Base-by-base conservation (phyloP, 2,329 filamentous ascomycete genomes). In the Microascus cirrosus region DNA sequence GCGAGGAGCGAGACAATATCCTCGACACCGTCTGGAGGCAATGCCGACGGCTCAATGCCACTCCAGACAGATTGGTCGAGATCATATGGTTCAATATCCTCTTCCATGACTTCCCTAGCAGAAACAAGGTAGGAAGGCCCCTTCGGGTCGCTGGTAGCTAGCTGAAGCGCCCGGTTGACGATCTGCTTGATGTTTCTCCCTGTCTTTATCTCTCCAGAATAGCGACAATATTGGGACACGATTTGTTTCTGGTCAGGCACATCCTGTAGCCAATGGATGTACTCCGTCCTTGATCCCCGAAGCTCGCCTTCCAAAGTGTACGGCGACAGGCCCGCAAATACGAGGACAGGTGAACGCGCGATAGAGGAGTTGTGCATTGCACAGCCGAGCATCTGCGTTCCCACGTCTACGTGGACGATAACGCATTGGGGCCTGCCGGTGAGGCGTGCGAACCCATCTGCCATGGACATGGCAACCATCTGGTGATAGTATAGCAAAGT, bases 381-480 rank as follows among this genome's bases (percentile, higher is more conserved):
- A 2, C 86, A 86, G 28, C 83, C 88, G 1, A 93, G 78, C 7
- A 84, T 88, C 69, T 92, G 89, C 0, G 89, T 93, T 28, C 89
- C 89, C n/a, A 92, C 88, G 63, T 93, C 88, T 59, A 92, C 88
- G 65, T 92, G 88, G 1, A 92, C 81, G 61, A 92, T 86, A 13
- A 92, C 88, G 60, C 82, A 86, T 70, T 92, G 88, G 0, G 87
- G 86, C 63, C 87, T 81, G 56, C 83, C 82, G 5, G 85, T 89
- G 36, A 89, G 70, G 32, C 87, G 80, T 42, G 89, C 87, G 65
- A 88, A 91, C 55, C 89, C 89, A 68, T 93, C 89, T 13, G 89
- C 89, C 85, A 90, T 89, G 59, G 87, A 92, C 65, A 93, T 80
- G 24, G 89, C 89, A 6, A 92, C 88, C 87, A 92, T 92, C 84